A percentile compares a stretch with the other conserved stretches of the same genome.
Evolutionary conservation across 2,329 filamentous ascomycete species (phyloP).

Genomic region (Penicillium thymicola): DNA sequence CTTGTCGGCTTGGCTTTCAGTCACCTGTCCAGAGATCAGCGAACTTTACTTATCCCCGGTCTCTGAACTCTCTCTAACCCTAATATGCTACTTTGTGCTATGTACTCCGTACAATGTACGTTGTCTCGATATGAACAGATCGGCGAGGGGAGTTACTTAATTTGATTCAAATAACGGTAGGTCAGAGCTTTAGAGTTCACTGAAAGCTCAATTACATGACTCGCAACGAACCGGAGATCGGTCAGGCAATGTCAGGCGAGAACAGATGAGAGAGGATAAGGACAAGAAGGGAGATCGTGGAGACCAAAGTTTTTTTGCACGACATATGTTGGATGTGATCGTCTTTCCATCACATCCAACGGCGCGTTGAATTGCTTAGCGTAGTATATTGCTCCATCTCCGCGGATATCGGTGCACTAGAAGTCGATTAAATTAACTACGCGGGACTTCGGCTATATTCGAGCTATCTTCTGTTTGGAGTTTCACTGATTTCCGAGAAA

Average conservation of each 20-base stretch:
- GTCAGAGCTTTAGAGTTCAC: neutral
- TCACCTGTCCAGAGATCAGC: neutral
- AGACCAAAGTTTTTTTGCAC: neutral
- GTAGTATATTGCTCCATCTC: neutral
- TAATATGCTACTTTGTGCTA: neutral
- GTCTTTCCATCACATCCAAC: neutral
- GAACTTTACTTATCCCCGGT: neutral
- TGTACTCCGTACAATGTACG: neutral
- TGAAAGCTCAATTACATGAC: neutral
- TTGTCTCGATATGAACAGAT: neutral
- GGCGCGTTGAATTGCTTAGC: neutral
- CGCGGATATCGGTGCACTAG: neutral
- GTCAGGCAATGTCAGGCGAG: neutral
- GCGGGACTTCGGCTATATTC: neutral
- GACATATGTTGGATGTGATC: neutral
- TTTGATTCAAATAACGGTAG: neutral
- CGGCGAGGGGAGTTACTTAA: neutral
- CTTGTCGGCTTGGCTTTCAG: neutral
- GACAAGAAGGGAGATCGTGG: neutral
- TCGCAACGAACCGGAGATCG: neutral
- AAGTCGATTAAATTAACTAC: neutral
- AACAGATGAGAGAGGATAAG: neutral
- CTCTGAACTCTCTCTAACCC: neutral
- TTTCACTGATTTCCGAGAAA: too few species aligned
- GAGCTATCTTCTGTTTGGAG: too few species aligned